Evolutionary conservation across 176 grass and related monocot species (phyloP), one percentile per base, ranked within the genome.

Genomic region (Dactylis glomerata): DNA sequence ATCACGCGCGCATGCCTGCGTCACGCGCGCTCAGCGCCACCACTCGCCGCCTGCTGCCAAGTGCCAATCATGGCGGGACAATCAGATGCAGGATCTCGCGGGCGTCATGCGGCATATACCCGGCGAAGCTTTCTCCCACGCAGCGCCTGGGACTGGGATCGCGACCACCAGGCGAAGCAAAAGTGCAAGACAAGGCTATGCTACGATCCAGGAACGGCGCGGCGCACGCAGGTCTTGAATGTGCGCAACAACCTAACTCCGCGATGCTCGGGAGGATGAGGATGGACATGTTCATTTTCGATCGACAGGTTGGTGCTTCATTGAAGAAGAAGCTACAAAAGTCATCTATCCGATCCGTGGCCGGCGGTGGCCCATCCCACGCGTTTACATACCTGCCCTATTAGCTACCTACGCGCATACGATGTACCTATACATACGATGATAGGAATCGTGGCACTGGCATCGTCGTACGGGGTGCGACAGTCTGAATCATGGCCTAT

Each of bases 61-160:
- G n/a, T 62, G 23, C 64, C 65, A 30, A 30, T 62, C 57, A 37
- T 17, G 42, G 42, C n/a, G 7, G 41, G 40, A 31, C 12, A 37
- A 67, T 67, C 78, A 2, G 30, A 27, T 32, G 28, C 49, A 55
- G 49, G 72, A 33, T 75, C 49, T n/a, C 6, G 49, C n/a, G 42
- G n/a, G 22, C 16, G 83, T 23, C 61, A 41, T 9, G 24, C 44
- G 37, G 45, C 52, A 17, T 50, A 33, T 28, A 9, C 24, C 77
- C 84, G 47, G 86, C 86, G 79, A 82, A 82, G 77, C 28, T 68
- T 40, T 68, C 79, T 75, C 85, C 33, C 20, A 61, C 16, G 37
- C n/a, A 6, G 10, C 28, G 77, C 37, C n/a, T 6, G 44, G 82
- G 42, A 19, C 54, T 19, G 19, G 19, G 38, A 33, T 23, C 1